Conservation (phyloP, 208 protist species). For the Trypanosoma brucei region DNA sequence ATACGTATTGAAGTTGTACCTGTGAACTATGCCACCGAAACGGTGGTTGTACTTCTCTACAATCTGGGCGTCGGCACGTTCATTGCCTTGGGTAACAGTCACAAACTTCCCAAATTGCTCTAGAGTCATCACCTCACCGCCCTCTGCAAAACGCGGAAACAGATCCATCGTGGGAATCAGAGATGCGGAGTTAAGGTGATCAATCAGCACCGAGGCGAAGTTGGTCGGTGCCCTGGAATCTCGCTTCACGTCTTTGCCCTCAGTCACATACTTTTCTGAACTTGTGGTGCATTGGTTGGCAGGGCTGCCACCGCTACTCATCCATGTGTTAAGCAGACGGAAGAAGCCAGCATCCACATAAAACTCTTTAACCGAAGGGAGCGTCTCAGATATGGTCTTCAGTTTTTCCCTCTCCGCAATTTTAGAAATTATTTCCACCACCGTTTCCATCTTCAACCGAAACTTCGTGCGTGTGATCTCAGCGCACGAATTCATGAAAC, state of each 20-base stretch:
- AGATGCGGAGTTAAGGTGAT: conserved; percentile 60
- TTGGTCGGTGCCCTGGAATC: neutral
- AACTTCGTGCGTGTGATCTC: conserved; percentile 81
- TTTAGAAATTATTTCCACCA: conserved; percentile 28
- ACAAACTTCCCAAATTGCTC: conserved; percentile 80
- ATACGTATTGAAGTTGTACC: conserved; percentile 86
- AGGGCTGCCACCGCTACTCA: conserved; percentile 49
- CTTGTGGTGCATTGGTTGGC: conserved; percentile 32
- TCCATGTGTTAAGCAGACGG: conserved; percentile 74
- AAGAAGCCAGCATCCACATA: conserved; percentile 82
- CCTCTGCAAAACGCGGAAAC: conserved; percentile 66
- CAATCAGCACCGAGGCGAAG: conserved; percentile 65
- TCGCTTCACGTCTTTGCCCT: conserved; percentile 26
- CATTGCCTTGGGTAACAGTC: conserved; percentile 59
- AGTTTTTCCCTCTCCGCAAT: conserved; percentile 40
- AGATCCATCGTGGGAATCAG: conserved; percentile 59
- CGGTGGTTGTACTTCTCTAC: conserved; percentile 85
- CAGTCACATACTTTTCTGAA: conserved; percentile 43
- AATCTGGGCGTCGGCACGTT: conserved; percentile 68
- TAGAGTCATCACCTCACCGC: conserved; percentile 55
- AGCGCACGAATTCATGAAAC: conserved; percentile 77
- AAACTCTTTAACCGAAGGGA: conserved; percentile 63
- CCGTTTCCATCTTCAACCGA: conserved; percentile 62
- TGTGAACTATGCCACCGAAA: conserved; percentile 78
- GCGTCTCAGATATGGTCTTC: conserved; percentile 36